Evolutionary conservation across 768 basidiomycete genomes (phyloP).

Genomic region (Rhodosporidiobolus sp.): DNA sequence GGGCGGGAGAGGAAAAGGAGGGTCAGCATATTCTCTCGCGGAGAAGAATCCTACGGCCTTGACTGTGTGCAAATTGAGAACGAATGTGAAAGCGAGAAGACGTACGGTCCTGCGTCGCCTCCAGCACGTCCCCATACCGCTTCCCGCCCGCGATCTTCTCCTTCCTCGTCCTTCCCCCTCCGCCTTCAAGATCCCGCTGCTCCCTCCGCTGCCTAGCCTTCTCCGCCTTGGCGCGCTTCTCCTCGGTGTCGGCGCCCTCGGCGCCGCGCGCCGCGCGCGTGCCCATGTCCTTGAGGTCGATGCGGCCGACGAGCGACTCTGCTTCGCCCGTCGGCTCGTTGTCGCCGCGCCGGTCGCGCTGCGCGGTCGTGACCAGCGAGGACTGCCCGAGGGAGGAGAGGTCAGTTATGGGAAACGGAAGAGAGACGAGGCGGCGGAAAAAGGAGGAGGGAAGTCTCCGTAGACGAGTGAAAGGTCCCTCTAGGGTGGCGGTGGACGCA

Average conservation of each 20-base stretch:
- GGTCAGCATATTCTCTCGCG: neutral
- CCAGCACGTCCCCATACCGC: constrained; percentile 81
- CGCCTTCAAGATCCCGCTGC: constrained; percentile 8
- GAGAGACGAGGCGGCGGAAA: too few species aligned
- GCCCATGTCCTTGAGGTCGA: constrained; percentile 47
- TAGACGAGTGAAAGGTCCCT: too few species aligned
- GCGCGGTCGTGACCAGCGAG: constrained; percentile 87
- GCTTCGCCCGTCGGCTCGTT: constrained; percentile 96
- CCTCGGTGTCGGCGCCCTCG: constrained; percentile 77
- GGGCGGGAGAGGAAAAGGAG: neutral
- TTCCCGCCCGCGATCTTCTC: constrained; percentile 54
- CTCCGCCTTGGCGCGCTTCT: constrained; percentile 82
- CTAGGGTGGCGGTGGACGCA: too few species aligned
- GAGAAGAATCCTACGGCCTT: neutral
- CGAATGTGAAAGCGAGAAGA: neutral
- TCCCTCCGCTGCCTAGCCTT: constrained; percentile 22
- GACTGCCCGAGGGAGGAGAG: constrained; percentile 49
- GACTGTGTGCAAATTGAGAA: neutral
- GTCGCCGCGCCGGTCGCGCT: constrained; percentile 54
- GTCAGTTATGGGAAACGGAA: neutral
- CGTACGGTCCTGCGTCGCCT: constrained; percentile 71
- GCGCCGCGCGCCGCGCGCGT: constrained; percentile 44
- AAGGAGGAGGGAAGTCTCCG: too few species aligned
- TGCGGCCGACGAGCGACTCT: constrained; percentile 84
- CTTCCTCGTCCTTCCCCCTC: constrained; percentile 17